Evolutionary conservation across 192 early-diverging fungal genomes (phyloP), one percentile per base, ranked within the genome.

Genomic region (Rhizophagus sp.): DNA sequence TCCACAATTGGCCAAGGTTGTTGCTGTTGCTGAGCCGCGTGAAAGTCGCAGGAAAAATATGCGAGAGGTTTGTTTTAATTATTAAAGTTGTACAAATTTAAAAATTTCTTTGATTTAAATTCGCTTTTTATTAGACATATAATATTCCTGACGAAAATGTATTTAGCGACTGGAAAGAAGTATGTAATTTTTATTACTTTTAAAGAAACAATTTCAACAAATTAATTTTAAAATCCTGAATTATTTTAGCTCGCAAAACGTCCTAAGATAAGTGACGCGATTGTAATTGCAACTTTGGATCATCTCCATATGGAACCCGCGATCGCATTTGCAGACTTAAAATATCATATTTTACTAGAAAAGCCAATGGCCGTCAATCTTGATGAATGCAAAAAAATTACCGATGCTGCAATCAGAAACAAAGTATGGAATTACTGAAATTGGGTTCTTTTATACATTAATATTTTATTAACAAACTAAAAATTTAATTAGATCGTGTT

Each of bases 311-410:
- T 73, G 12, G 88, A 90, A 25, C 81, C 85, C 12, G 85, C 89
- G 1, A 80, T 89, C 10, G 82, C 75, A 12, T 86, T 93, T 80
- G 88, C 89, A 61, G 36, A 82, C 27, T 72, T 81, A 39, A 86
- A 87, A 9, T 91, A 91, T 79, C 86, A 91, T 73, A 90, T 93
- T 27, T 69, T 93, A 75, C 83, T 89, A 63, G 92, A 93, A 83
- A 93, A 93, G 74, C 92, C 92, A 10, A 90, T 93, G 89, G 86
- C 92, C 3, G 81, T 84, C 7, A 83, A 81, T 1, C 64, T 88
- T 19, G 69, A 78, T 13, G 88, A 90, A 44, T 93, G 92, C 76
- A 64, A 76, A 36, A 67, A 71, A 15, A 91, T 93, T 52, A 80
- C 83, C 7, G 52, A 78, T 19, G 89, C 89, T 12, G 89, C 85